Evolutionary conservation across 2,329 filamentous ascomycete genomes (phyloP), one percentile per base, ranked within the genome.

Genomic region (Stromatinia cepivora): DNA sequence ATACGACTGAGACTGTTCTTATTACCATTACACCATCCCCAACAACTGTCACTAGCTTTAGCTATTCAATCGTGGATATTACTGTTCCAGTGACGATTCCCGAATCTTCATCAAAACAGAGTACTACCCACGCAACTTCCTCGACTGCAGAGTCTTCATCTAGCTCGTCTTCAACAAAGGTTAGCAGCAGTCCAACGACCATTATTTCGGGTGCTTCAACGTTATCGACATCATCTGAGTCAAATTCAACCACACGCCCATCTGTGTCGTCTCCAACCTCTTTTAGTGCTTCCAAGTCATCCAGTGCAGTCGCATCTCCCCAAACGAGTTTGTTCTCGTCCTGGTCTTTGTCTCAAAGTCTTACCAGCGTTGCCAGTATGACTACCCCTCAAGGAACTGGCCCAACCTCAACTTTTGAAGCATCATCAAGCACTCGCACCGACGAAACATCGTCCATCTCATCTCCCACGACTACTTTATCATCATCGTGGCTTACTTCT

Each of bases 11-110:
- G 53, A 77, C 73, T 13, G 54, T 75, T 17, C 57, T 73, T 20
- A 64, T 76, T 10, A 77, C 76, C 6, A 54, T 77, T 50, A 76
- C 75, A 28, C 70, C 75, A 7, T 45, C 71, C 56, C 71, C 71
- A 28, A 66, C 71, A 4, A 77, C 71, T 5, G 67, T 75, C 52
- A 72, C 73, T 17, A 64, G 71, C 22, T 74, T 71, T 7, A 70
- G 73, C 69, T 77, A 76, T 65, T 76, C 76, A n/a, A 70, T 78
- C 15, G 71, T 77, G 57, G 72, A 78, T 73, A 71, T 77, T 46
- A 75, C 67, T 67, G 39, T 73, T 20, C 72, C 76, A 59, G 56
- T 75, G 31, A 64, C 73, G 22, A 59, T 73, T 10, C 58, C 72
- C 46, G 70, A 64, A 36, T 48, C 70, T 42, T 57, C 53, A 28